Evolutionary conservation across 176 grass and related monocot genomes (phyloP), one percentile per base, ranked within the genome.

Genomic region (Luzula sylvatica): DNA sequence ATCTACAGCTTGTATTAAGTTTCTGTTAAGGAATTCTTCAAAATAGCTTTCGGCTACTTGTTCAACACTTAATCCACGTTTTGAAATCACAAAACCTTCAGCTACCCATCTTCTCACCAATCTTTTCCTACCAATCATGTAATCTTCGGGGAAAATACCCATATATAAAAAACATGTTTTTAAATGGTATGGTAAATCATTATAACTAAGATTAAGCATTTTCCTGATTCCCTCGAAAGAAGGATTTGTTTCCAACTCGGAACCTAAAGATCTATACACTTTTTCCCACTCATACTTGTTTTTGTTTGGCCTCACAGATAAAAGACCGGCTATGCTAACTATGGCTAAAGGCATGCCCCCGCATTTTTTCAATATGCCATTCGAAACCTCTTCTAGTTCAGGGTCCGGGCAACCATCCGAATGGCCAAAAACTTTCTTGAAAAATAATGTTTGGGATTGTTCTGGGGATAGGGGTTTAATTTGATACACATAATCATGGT

Each of bases 111-210:
- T 9, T 32, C 65, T 81, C 4, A 65, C 6, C 12, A 81, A 22
- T 20, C 41, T 14, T 7, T 30, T 47, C 42, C 48, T 28, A 11
- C 18, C 43, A 14, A 81, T 59, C 11, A 43, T 23, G 7, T 24
- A 57, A 8, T 25, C 54, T 15, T 69, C 66, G 0, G 65, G 57
- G 8, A 70, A 81, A 9, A 57, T 15, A 54, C 45, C 41, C 0
- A 74, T 14, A 22, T 80, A 80, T 6, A 80, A 29, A 11, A 73
- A 68, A 24, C 76, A 81, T 11, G 77, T 46, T 44, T 81, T 81
- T 40, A 75, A 30, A 81, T 70, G 2, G 24, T 75, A 65, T 1
- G 71, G 78, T 11, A 81, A 56, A 39, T 75, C 71, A 57, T 75
- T 49, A 9, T 82, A 82, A 38, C 66, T 53, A 7, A 70, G 29